A percentile compares a stretch with the other conserved stretches of the same genome.
Evolutionary conservation across 805 yeast genomes (phyloP).

Genomic region (Spathaspora passalidarum): DNA sequence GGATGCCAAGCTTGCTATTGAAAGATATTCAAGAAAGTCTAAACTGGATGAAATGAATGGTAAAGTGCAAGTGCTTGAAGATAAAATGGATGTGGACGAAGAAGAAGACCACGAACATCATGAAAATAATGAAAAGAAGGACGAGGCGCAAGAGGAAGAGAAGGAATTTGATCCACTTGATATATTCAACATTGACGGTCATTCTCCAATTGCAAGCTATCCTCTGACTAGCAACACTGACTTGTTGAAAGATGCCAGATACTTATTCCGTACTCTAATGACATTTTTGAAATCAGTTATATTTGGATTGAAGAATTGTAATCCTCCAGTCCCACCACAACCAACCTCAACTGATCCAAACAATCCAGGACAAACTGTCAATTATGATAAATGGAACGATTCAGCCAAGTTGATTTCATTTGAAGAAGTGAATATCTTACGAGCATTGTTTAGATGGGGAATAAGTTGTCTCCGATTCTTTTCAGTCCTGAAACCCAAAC

Average conservation of each 20-base stretch:
- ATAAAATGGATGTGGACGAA: constrained; percentile 6
- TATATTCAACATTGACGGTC: constrained; percentile 34
- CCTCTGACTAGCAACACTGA: constrained; percentile 51
- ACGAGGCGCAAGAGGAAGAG: constrained; percentile 9
- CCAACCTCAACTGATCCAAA: constrained; percentile 46
- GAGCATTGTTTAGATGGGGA: constrained; percentile 79
- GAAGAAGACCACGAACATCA: neutral
- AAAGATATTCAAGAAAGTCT: constrained; percentile 25
- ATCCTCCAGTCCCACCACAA: constrained; percentile 63
- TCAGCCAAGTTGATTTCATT: constrained; percentile 77
- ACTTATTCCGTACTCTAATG: constrained; percentile 82
- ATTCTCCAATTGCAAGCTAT: constrained; percentile 58
- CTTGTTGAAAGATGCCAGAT: constrained; percentile 83
- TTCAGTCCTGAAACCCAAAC: constrained; percentile 51
- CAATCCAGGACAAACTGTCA: constrained; percentile 31
- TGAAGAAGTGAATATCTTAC: constrained; percentile 79
- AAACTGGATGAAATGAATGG: neutral
- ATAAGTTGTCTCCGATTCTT: constrained; percentile 77
- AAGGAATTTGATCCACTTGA: constrained; percentile 19
- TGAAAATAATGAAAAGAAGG: constrained; percentile 7
- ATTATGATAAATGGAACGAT: constrained; percentile 70
- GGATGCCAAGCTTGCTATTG: constrained; percentile 41
- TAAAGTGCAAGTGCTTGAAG: neutral
- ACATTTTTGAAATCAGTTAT: constrained; percentile 87
- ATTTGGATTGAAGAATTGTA: constrained; percentile 84